Percentiles rank a stretch among this genome's conserved stretches.
phyloP scores from a whole-genome alignment of 2,329 filamentous ascomycete species.

The Talaromyces islandicus region DNA sequence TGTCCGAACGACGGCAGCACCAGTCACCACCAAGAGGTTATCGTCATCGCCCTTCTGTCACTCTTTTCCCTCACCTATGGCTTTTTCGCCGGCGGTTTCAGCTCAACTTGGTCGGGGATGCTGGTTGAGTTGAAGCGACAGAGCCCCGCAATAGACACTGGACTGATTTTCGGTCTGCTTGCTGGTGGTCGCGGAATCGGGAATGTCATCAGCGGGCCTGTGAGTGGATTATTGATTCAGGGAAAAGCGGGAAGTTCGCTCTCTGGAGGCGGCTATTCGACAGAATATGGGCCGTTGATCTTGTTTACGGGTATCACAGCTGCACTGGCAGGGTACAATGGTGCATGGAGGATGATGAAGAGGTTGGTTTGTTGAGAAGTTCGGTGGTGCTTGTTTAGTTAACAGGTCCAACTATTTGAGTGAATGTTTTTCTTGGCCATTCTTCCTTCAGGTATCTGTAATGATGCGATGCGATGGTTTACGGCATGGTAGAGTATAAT shows the following conservation, averaged over 20 bases:
- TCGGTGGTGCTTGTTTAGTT: background rate
- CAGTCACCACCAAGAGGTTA: background rate
- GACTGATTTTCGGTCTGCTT: constrained; percentile 7
- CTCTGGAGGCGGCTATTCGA: background rate
- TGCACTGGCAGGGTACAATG: background rate
- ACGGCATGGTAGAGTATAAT: background rate
- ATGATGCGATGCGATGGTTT: background rate
- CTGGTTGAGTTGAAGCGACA: constrained; percentile 19
- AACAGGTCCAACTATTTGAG: background rate
- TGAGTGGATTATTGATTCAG: constrained; percentile 5
- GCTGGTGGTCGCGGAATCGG: constrained; percentile 5
- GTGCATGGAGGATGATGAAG: background rate
- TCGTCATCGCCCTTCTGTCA: constrained; percentile 42
- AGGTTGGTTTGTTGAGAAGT: background rate
- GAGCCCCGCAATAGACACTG: constrained; percentile 3
- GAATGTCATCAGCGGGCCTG: constrained; percentile 7
- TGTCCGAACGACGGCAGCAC: constrained; percentile 22
- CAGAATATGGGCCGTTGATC: constrained; percentile 7
- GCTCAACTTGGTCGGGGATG: constrained; percentile 54
- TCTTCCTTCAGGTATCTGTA: background rate
- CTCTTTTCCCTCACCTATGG: constrained; percentile 59
- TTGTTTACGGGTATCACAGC: constrained; percentile 9
- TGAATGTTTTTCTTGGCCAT: background rate
- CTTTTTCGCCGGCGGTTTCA: constrained; percentile 60
- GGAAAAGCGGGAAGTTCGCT: background rate